Percentiles rank a stretch among this genome's conserved stretches.
Evolutionary conservation across 2,329 filamentous ascomycete genomes (phyloP).

Genomic region (Stemphylium lycopersici): DNA sequence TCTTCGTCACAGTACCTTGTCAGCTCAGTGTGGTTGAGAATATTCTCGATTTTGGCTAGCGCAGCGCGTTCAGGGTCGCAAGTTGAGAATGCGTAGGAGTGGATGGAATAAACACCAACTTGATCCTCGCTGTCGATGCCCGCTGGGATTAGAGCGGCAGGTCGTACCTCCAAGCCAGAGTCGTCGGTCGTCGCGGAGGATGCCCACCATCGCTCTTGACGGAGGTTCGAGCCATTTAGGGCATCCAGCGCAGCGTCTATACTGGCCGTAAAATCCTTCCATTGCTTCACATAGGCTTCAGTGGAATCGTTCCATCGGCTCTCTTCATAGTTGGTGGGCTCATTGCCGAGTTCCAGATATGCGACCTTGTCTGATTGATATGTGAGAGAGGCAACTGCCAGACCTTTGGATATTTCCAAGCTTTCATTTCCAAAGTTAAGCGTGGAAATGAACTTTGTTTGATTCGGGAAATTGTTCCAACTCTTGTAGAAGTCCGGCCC

Average conservation of each 20-base stretch:
- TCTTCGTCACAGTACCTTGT: constrained; percentile 15
- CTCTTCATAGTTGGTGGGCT: constrained; percentile 13
- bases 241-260: constrained; percentile 11
- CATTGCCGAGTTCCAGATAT: constrained; percentile 18
- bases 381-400: constrained; percentile 13
- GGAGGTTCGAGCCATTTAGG: neutral
- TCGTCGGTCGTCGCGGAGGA: constrained; percentile 19
- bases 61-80: constrained; percentile 7
- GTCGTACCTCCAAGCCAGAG: constrained; percentile 13
- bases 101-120: constrained; percentile 13
- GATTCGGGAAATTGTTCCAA: constrained; percentile 17
- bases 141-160: constrained; percentile 16
- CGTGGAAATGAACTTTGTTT: constrained; percentile 16
- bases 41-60: constrained; percentile 15
- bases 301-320: constrained; percentile 14
- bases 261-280: constrained; percentile 12
- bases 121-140: constrained; percentile 11
- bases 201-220: constrained; percentile 16
- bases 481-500: constrained; percentile 16
- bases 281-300: constrained; percentile 12
- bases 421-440: constrained; percentile 19
- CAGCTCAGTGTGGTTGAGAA: constrained; percentile 20
- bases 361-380: constrained; percentile 14
- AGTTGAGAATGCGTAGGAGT: constrained; percentile 14
- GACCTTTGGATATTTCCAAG: constrained; percentile 9